A percentile compares a stretch with the other conserved stretches of the same genome.
Conservation (phyloP, 768 basidiomycete genomes). For the Trametes sanguinea region DNA sequence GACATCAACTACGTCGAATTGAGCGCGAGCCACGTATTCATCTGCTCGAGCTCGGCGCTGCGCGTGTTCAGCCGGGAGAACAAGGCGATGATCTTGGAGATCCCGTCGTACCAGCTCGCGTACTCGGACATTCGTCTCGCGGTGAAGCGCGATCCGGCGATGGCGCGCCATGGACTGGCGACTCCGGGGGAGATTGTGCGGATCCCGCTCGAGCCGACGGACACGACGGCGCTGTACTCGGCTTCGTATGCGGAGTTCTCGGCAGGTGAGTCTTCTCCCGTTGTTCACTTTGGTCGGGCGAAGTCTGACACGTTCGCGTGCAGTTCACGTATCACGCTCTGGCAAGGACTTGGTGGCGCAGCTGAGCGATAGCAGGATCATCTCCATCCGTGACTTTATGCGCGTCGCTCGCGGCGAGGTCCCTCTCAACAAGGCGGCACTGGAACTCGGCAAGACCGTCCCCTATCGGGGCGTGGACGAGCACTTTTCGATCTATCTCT, state of each 20-base stretch:
- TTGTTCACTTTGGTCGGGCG: not conserved
- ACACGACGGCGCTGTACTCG: conserved; percentile 9
- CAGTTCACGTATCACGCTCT: conserved; percentile 41
- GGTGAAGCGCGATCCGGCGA: not conserved
- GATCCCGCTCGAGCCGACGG: conserved; percentile 9
- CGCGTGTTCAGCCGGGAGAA: conserved; percentile 55
- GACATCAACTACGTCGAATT: conserved; percentile 68
- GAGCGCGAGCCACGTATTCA: conserved; percentile 54
- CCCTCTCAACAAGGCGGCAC: conserved; percentile 20
- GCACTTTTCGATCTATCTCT: conserved; percentile 29
- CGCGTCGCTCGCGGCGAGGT: conserved; percentile 29
- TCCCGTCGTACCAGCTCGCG: conserved; percentile 16
- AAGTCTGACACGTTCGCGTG: not conserved
- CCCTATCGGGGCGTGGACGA: conserved; percentile 13
- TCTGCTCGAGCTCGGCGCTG: conserved; percentile 52
- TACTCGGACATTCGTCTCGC: conserved; percentile 11
- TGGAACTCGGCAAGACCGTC: conserved; percentile 23
- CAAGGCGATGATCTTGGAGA: conserved; percentile 46
- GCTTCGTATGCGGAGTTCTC: conserved; percentile 22
- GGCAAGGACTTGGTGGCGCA: conserved; percentile 39
- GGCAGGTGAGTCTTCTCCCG: not conserved
- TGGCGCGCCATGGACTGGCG: not conserved
- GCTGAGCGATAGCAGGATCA: conserved; percentile 24
- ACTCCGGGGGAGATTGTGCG: not conserved
- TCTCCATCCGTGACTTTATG: conserved; percentile 39